phyloP scores from a whole-genome alignment of 495 filamentous ascomycete species.

The Hypoxylon crocopeplum region DNA sequence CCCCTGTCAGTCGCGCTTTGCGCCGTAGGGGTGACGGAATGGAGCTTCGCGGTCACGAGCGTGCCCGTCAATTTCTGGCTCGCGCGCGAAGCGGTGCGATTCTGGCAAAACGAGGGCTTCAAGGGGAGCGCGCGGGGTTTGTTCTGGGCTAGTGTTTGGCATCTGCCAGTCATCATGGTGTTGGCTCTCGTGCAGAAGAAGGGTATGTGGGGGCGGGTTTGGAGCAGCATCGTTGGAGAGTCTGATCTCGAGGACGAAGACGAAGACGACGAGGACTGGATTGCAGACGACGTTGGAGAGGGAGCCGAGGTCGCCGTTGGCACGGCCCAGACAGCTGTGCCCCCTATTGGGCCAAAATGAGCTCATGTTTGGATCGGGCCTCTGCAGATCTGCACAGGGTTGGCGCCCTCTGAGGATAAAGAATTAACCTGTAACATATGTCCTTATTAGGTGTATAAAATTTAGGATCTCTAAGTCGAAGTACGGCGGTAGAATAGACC shows the following conservation, averaged over 20 bases:
- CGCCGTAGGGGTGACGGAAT: slow-evolving; percentile 83
- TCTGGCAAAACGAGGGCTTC: slow-evolving; percentile 79
- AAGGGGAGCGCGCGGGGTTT: slow-evolving; percentile 82
- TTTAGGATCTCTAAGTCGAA: no score
- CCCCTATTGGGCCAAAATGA: slow-evolving; percentile 27
- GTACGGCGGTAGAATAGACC: neutral
- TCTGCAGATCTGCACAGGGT: slow-evolving; percentile 3
- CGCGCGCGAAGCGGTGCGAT: slow-evolving; percentile 76
- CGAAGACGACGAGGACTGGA: slow-evolving; percentile 52
- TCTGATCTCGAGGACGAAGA: slow-evolving; percentile 56
- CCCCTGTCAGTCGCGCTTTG: slow-evolving; percentile 86
- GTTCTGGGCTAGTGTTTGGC: slow-evolving; percentile 99
- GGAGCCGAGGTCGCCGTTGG: slow-evolving; percentile 14
- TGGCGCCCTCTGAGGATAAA: neutral
- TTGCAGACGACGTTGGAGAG: slow-evolving; percentile 48
- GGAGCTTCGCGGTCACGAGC: slow-evolving; percentile 83
- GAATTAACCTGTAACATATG: slow-evolving; percentile 23
- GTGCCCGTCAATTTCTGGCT: slow-evolving; percentile 87
- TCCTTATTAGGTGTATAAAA: slow-evolving; percentile 12
- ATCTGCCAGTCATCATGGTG: slow-evolving; percentile 88
- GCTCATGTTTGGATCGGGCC: neutral
- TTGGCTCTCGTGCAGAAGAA: slow-evolving; percentile 94
- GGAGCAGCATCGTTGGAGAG: slow-evolving; percentile 69
- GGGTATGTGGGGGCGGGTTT: slow-evolving; percentile 87
- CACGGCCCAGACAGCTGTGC: slow-evolving; percentile 6